Conservation (phyloP, 108 stramenopile species). For the Cyclotella atomus region DNA sequence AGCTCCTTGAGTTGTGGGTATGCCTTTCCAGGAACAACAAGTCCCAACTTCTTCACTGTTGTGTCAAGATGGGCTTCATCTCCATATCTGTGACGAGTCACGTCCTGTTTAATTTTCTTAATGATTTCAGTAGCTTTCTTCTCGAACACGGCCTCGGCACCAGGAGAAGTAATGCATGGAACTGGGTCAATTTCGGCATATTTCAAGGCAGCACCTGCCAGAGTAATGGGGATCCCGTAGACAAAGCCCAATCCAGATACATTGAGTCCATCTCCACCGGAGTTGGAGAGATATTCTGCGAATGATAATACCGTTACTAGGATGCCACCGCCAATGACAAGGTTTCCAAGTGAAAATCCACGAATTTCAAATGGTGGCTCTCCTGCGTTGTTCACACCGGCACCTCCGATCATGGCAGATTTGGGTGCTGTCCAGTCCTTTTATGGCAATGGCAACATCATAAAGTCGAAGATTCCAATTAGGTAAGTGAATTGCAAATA, state of each 20-base stretch:
- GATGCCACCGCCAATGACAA: constrained; percentile 83
- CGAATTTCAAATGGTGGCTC: constrained; percentile 99
- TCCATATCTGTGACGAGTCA: constrained; percentile 97
- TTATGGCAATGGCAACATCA: background rate
- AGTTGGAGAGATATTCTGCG: constrained; percentile 88
- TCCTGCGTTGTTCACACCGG: constrained; percentile 92
- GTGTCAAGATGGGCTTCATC: constrained; percentile 98
- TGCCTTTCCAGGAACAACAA: constrained; percentile 92
- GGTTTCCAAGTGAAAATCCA: constrained; percentile 94
- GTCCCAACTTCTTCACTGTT: constrained; percentile 93
- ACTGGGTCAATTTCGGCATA: constrained; percentile 98
- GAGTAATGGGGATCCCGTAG: constrained; percentile 95
- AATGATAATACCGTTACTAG: constrained; percentile 84
- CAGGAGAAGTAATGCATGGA: constrained; percentile 62
- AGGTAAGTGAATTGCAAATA: background rate
- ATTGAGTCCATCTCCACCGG: constrained; percentile 78
- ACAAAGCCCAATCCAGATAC: constrained; percentile 95
- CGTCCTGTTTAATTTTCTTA: constrained; percentile 92
- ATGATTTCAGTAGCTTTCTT: constrained; percentile 91
- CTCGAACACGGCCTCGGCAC: constrained; percentile 76
- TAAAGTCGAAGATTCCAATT: background rate
- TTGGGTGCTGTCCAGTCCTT: constrained; percentile 71
- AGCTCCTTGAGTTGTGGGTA: constrained; percentile 94
- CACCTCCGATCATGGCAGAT: constrained; percentile 91
- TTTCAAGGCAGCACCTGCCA: constrained; percentile 94